Evolutionary conservation across 805 yeast genomes (phyloP).

Genomic region (Kurtzmaniella cleridarum): DNA sequence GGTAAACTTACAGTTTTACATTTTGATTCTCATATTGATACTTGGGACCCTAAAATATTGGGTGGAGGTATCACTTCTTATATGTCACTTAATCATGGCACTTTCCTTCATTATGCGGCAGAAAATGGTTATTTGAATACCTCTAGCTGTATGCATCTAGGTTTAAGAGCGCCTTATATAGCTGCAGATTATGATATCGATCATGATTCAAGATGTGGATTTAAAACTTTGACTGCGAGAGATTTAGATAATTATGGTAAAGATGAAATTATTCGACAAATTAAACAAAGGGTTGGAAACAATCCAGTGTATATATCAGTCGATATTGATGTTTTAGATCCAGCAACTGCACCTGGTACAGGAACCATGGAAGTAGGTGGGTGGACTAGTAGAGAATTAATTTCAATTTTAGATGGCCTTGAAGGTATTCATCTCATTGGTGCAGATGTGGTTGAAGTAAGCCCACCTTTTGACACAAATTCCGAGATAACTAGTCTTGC

Average conservation of each 20-base stretch:
- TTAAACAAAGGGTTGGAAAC: conserved; percentile 31
- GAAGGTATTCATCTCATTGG: conserved; percentile 62
- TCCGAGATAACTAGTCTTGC: conserved; percentile 59
- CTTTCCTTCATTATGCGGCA: conserved; percentile 64
- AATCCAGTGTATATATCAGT: conserved; percentile 42
- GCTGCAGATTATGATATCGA: conserved; percentile 27
- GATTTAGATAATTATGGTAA: conserved; percentile 41
- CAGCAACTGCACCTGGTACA: conserved; percentile 70
- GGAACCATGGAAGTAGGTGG: conserved; percentile 82
- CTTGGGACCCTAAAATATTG: conserved; percentile 59
- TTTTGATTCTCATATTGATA: conserved; percentile 66
- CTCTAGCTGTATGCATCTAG: conserved; percentile 53
- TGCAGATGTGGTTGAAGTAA: conserved; percentile 72
- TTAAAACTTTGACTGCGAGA: conserved; percentile 39
- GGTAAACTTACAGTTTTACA: conserved; percentile 51
- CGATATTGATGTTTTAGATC: conserved; percentile 65
- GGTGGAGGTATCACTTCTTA: conserved; percentile 62
- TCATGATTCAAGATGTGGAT: conserved; percentile 51
- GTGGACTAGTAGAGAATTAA: conserved; percentile 59
- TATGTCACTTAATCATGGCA: conserved; percentile 60
- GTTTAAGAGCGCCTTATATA: conserved; percentile 59
- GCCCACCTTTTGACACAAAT: conserved; percentile 59
- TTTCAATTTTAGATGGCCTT: conserved; percentile 52
- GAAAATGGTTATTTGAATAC: conserved; percentile 55
- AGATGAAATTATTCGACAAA: conserved; percentile 28